Evolutionary conservation across 2,329 filamentous ascomycete species (phyloP), one percentile per base, ranked within the genome.

Genomic region (Stachybotrys echinatus): DNA sequence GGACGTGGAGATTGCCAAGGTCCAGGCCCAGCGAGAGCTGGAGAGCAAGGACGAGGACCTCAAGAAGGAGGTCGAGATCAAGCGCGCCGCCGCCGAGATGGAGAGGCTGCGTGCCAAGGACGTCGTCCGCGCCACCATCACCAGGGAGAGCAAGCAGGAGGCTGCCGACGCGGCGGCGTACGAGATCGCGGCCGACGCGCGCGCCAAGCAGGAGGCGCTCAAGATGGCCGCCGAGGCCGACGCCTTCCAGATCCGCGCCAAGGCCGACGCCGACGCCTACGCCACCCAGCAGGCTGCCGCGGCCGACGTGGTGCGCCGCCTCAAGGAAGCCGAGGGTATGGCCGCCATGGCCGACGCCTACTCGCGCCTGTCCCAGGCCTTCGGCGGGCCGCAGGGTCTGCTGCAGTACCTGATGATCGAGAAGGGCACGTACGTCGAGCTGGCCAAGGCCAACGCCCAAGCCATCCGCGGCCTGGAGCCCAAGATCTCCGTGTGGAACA

Each of bases 401-500:
- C 75, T 95, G 59, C 86, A 92, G 66, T 92, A 88, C 75, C 79
- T 92, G 70, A 95, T 95, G 90, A 83, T 95, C 63, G 85, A 92
- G 72, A 86, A 86, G 67, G 85, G 85, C 58, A 88, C 86, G 0
- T 92, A 89, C 66, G 80, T 88, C 63, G 79, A 85, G 58, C 79
- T 95, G 46, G 89, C 89, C 51, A 77, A 86, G 59, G 88, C 88
- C 46, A 95, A 95, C 59, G 89, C 87, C 44, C 66, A 76, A 27
- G 89, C 88, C 27, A 81, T 95, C 63, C 76, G 81, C 47, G 89
- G 89, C 22, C 71, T 95, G 57, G 81, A 91, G 66, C 90, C 90
- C 56, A 95, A 95, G 84, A 94, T 95, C 72, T 91, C 85, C 54
- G 84, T 92, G 22, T 95, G 89, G 90, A 94, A 89, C 65, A 95